These are phyloP conservation scores for Nitzschia putrida DNA, from an alignment of 108 stramenopile species.

Conservation along the genomic window DNA sequence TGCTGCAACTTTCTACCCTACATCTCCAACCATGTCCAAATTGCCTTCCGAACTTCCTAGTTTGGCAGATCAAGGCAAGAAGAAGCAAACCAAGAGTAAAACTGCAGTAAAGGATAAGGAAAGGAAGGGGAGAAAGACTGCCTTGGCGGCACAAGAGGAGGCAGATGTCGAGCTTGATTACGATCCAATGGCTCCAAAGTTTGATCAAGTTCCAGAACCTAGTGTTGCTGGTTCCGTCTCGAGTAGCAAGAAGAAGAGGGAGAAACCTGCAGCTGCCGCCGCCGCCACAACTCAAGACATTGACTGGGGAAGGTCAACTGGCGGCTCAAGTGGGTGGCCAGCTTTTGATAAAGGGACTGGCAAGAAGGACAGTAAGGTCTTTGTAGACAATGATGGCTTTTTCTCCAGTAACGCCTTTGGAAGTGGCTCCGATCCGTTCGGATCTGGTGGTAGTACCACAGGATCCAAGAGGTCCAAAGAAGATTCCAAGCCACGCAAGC, in stretches of 20 bases:
- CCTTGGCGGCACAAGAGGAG: conserved; percentile 22
- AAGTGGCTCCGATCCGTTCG: not conserved
- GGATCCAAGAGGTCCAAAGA: not conserved
- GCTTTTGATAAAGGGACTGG: conserved; percentile 14
- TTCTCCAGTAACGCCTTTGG: conserved; percentile 29
- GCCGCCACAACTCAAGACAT: conserved; percentile 6
- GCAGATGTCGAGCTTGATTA: conserved; percentile 8
- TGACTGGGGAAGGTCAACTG: conserved; percentile 25
- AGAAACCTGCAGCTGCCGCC: conserved; percentile 1
- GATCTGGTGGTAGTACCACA: too few species aligned
- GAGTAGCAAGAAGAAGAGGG: conserved; percentile 5
- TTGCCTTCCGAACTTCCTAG: conserved; percentile 24
- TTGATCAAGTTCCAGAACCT: conserved; percentile 13
- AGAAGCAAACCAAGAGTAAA: conserved; percentile 7
- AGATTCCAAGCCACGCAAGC: conserved; percentile 7
- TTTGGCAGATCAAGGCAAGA: conserved; percentile 28
- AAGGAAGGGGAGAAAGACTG: conserved; percentile 16
- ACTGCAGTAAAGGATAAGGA: conserved; percentile 19
- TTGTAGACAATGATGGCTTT: conserved; percentile 43
- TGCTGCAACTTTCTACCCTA: conserved; percentile 3
- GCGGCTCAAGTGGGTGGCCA: conserved; percentile 31
- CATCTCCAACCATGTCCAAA: conserved; percentile 20
- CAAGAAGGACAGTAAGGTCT: conserved; percentile 2
- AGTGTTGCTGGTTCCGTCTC: conserved; percentile 1
- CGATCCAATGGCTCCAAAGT: conserved; percentile 22